phyloP scores from a whole-genome alignment of 306 rosid species.

The Prosopis cineraria region DNA sequence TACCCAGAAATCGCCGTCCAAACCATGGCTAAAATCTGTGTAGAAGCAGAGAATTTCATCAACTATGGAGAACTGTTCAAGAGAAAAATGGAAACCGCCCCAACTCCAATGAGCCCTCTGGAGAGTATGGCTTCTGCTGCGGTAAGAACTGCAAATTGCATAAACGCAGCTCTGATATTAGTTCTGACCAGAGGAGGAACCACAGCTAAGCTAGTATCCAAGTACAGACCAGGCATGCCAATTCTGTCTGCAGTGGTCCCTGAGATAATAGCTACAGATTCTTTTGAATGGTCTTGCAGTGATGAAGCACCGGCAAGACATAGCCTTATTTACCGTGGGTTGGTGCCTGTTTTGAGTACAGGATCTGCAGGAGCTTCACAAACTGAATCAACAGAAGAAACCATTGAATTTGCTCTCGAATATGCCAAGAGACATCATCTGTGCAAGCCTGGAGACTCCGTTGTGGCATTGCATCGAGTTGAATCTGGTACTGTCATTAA shows the following conservation, averaged over 20 bases:
- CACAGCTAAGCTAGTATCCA: conserved; percentile 52
- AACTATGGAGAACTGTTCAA: conserved; percentile 32
- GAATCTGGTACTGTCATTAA: conserved; percentile 6
- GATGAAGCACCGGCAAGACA: conserved; percentile 32
- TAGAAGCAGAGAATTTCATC: conserved; percentile 39
- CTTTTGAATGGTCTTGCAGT: conserved; percentile 42
- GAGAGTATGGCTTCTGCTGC: conserved; percentile 50
- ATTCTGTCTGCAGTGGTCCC: conserved; percentile 58
- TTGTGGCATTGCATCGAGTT: conserved; percentile 28
- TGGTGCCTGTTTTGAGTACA: conserved; percentile 27
- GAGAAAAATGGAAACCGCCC: conserved; percentile 14
- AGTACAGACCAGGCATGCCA: conserved; percentile 65
- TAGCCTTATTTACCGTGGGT: conserved; percentile 28
- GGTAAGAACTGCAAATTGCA: conserved; percentile 31
- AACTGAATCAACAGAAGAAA: conserved; percentile 18
- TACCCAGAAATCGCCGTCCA: conserved; percentile 46
- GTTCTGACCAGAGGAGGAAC: conserved; percentile 44
- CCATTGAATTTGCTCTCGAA: conserved; percentile 20
- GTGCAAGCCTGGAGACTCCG: conserved; percentile 21
- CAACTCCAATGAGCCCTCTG: conserved; percentile 35
- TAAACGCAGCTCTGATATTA: conserved; percentile 41
- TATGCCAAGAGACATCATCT: conserved; percentile 7
- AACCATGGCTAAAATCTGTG: conserved; percentile 46
- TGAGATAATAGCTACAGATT: conserved; percentile 43
- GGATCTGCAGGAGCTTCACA: conserved; percentile 20